Percentiles rank a stretch among this genome's conserved stretches.
Evolutionary conservation across 2,329 filamentous ascomycete genomes (phyloP).

Genomic region (Epichloe baconii): DNA sequence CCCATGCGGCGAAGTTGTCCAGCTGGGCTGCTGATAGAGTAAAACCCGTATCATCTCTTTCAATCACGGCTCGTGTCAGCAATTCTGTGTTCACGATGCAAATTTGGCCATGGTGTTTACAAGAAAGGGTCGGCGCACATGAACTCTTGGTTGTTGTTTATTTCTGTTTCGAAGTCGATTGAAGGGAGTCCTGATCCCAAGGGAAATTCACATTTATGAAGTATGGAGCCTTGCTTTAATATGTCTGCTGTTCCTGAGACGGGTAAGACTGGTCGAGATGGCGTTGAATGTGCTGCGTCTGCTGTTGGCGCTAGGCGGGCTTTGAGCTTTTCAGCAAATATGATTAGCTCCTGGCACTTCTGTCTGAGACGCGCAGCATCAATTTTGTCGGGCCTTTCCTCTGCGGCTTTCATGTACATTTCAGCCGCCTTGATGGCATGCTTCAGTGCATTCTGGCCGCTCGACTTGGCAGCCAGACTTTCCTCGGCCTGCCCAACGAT

Average conservation of each 20-base stretch:
- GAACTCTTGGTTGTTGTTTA: neutral
- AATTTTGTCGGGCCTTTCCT: slow-evolving; percentile 41
- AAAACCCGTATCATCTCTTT: slow-evolving; percentile 55
- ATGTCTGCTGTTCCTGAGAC: slow-evolving; percentile 27
- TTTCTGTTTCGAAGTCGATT: slow-evolving; percentile 41
- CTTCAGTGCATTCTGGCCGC: slow-evolving; percentile 48
- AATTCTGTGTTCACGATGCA: neutral
- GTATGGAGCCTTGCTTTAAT: slow-evolving; percentile 59
- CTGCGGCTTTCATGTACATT: slow-evolving; percentile 65
- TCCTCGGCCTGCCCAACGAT: slow-evolving; percentile 22
- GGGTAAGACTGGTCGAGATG: neutral
- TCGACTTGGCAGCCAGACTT: slow-evolving; percentile 21
- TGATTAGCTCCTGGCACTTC: slow-evolving; percentile 58
- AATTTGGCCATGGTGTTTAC: neutral
- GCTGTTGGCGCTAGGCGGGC: slow-evolving; percentile 6
- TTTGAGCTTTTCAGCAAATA: slow-evolving; percentile 66
- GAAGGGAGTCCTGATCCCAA: slow-evolving; percentile 56
- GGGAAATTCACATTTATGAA: slow-evolving; percentile 79
- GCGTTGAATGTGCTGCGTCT: neutral
- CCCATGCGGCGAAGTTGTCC: slow-evolving; percentile 73
- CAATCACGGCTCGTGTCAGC: slow-evolving; percentile 6
- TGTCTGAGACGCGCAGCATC: slow-evolving; percentile 55
- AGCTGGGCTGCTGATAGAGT: slow-evolving; percentile 62
- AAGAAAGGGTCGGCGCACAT: neutral
- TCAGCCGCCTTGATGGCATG: slow-evolving; percentile 69